Base-by-base conservation (phyloP, 495 filamentous ascomycete genomes). In the Jackrogersella multiformis region DNA sequence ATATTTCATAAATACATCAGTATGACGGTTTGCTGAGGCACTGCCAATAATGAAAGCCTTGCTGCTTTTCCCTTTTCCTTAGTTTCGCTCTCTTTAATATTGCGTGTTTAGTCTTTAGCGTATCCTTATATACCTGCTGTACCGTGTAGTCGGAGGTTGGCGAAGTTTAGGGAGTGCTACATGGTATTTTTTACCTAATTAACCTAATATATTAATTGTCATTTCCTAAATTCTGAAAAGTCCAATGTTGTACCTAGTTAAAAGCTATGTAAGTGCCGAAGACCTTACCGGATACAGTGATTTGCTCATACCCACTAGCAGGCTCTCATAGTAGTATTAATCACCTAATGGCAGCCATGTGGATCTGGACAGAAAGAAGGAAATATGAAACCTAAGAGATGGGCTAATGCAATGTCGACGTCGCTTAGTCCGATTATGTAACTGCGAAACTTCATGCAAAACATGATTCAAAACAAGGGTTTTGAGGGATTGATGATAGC, bases 181-280 rank as follows among this genome's bases (percentile, higher is more conserved):
- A n/a, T n/a, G n/a, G n/a, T n/a, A n/a, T n/a, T n/a, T n/a, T n/a
- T n/a, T n/a, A n/a, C n/a, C n/a, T n/a, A n/a, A n/a, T n/a, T n/a
- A n/a, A n/a, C n/a, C n/a, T n/a, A n/a, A n/a, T n/a, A n/a, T n/a
- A n/a, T 2, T 53, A 36, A 36, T 15, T 53, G 30, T 23, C 28
- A 36, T 35, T 38, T 51, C 42, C 39, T 18, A 5, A 20, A 20
- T 13, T n/a, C n/a, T 3, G 39, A 35, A 35, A 7, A 13, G 5
- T 44, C 41, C 18, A 12, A 44, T 16, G 13, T 44, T 16, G 18
- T 44, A 44, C 41, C 41, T 44, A 20, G 41, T 44, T n/a, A n/a
- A n/a, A n/a, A n/a, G n/a, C n/a, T n/a, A 58, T 16, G 36, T 42
- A 36, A 48, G 51, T 66, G 57, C 64, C 56, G 56, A 59, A n/a